phyloP scores from a whole-genome alignment of 345 rosid genomes.

The Salix dunnii region DNA sequence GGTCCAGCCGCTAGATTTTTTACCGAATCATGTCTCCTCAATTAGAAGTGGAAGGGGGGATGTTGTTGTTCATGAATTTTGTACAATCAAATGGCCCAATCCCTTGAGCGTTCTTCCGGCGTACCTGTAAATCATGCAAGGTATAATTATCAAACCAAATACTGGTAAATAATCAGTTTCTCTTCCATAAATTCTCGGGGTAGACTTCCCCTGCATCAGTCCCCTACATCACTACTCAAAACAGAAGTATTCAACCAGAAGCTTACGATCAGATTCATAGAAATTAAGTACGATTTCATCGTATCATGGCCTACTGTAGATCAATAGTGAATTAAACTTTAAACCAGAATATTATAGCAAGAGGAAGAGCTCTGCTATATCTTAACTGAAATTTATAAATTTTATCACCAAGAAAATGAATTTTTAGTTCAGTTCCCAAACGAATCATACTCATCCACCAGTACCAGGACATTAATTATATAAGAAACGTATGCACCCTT shows the following conservation, averaged over 20 bases:
- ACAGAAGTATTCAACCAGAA: not conserved
- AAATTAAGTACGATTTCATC: not conserved
- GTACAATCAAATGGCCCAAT: slow-evolving; percentile 96
- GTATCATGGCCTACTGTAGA: not conserved
- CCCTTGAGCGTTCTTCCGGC: slow-evolving; percentile 56
- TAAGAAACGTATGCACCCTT: too few relatives aligned
- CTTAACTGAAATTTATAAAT: too few relatives aligned
- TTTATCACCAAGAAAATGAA: too few relatives aligned
- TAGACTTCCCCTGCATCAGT: not conserved
- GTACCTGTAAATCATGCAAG: slow-evolving; percentile 50
- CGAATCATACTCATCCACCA: not conserved
- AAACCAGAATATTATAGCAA: not conserved
- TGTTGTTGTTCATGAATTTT: slow-evolving; percentile 51
- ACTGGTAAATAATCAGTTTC: not conserved
- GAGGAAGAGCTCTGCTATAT: not conserved
- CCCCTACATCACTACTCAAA: not conserved
- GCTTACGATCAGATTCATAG: not conserved
- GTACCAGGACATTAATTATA: not conserved
- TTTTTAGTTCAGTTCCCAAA: not conserved
- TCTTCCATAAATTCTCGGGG: not conserved
- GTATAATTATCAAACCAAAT: slow-evolving; percentile 4
- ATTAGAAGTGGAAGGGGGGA: slow-evolving; percentile 5
- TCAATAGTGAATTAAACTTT: not conserved
- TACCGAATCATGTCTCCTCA: not conserved
- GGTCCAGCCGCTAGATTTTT: not conserved